Base-by-base conservation (phyloP, 768 basidiomycete species). In the Suillus placidus region DNA sequence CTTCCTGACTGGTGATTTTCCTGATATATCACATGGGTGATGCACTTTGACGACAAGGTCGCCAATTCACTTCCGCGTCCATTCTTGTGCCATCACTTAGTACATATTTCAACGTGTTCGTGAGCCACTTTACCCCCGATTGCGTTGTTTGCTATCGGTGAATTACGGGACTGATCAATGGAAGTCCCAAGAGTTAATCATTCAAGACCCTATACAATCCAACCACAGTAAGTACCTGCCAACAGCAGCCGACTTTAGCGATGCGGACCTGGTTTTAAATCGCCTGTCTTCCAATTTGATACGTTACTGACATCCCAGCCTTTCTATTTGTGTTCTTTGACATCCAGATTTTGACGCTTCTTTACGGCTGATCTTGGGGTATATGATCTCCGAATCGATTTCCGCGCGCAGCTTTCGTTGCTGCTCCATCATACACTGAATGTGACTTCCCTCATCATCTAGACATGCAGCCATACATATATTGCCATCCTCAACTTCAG, bases 151-250 rank as follows among this genome's bases (percentile, higher is more conserved):
- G 67, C 67, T 64, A 69, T 69, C 68, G 73, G 67, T 68, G 67
- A 70, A 69, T 76, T 72, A 70, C 73, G 64, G 72, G 47, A 65
- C 72, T 78, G 73, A 74, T 76, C 72, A 77, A 77, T 76, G 64
- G 73, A 77, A 76, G 74, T 72, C 72, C 65, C 68, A 75, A 62
- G 37, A 20, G 66, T 68, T 68, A 65, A 68, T 70, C 76, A 66
- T 66, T 78, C 67, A 71, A 73, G 75, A 70, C 75, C 55, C 40
- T 62, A 66, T 42, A 26, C 57, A 58, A 38, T 58, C 38, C 38
- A 30, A 70, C 75, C 70, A 71, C 71, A 71, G 67, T 58, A 54
- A 54, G 49, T 26, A 72, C 70, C 66, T 73, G 65, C 65, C 71
- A 76, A 78, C 72, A 71, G 56, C 56, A n/a, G 56, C 58, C 58